Base-by-base conservation (phyloP, 2,329 filamentous ascomycete species). In the Colletotrichum orbiculare region DNA sequence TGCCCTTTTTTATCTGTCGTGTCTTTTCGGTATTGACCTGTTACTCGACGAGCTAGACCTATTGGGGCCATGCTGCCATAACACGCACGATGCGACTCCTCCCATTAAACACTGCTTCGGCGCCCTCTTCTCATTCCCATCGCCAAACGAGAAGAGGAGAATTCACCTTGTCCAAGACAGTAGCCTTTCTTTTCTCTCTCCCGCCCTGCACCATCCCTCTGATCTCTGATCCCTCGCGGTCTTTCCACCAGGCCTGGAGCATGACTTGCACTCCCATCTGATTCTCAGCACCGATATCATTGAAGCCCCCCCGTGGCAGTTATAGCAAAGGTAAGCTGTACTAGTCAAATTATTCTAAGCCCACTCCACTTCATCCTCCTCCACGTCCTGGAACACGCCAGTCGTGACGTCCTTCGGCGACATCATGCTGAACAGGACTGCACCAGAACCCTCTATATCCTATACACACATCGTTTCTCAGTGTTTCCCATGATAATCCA, bases 71-170 rank as follows among this genome's bases (percentile, higher is more conserved):
- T 43, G 57, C 17, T 15, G 15, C 34, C 58, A 62, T 53, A 50
- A 41, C 52, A 45, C 62, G 46, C 56, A 34, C 10, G 33, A 48
- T 42, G 15, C 50, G 37, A 5, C 43, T 52, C 50, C 33, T 41
- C 50, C 50, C 62, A 63, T 62, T 63, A 63, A 65, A 62, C 62
- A 55, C 58, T 34, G 39, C 49, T 37, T 12, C 15, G 58, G 33
- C 58, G 59, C 62, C 58, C 62, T 65, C 50, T 25, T 49, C 50
- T 61, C 43, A 55, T 61, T 61, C 61, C 52, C 60, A 54, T 48
- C 46, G 39, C 42, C 8, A 53, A 13, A 42, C n/a, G 4, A 33
- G 8, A 59, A 46, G 34, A 47, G 35, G 38, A 37, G 41, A 38
- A 52, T 46, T 57, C 53, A 49, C 7, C 12, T 33, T 11, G 17